Percentiles rank a stretch among this genome's conserved stretches.
Conservation (phyloP, 345 rosid genomes). For the Xanthoceras sorbifolium region DNA sequence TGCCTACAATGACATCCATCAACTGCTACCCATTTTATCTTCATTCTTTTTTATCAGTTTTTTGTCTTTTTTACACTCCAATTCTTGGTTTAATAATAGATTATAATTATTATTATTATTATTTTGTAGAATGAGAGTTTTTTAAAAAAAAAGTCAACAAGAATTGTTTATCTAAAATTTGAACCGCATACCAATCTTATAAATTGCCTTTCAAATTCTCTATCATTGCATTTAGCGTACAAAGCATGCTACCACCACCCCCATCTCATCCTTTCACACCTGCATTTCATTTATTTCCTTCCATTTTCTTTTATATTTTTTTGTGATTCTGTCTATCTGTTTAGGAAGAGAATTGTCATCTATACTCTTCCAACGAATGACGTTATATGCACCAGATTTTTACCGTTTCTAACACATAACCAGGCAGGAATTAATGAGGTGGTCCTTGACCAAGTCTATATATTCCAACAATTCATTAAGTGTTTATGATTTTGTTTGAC, state of each 20-base stretch:
- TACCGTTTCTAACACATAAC: too few relatives aligned
- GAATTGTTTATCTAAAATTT: slow-evolving; percentile 6
- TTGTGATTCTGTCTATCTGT: background rate
- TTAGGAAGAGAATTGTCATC: too few relatives aligned
- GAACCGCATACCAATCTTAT: slow-evolving; percentile 14
- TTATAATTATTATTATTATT: background rate
- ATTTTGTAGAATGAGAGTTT: background rate
- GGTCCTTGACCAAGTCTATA: background rate
- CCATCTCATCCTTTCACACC: background rate
- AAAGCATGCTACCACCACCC: background rate
- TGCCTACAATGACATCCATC: background rate
- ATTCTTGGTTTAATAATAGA: background rate
- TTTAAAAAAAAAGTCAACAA: slow-evolving; percentile 19
- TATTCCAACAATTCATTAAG: background rate
- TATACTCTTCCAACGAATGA: too few relatives aligned
- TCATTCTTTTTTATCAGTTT: background rate
- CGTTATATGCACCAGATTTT: too few relatives aligned
- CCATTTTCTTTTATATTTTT: background rate
- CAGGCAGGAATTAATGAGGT: background rate
- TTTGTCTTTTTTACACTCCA: background rate
- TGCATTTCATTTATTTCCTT: background rate
- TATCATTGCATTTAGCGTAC: slow-evolving; percentile 19
- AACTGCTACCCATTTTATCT: background rate
- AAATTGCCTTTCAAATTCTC: slow-evolving; percentile 10
- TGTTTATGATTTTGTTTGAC: background rate